These are phyloP conservation scores for Populus tomentosa DNA, from an alignment of 441 rosid genomes.

Conservation along the genomic window DNA sequence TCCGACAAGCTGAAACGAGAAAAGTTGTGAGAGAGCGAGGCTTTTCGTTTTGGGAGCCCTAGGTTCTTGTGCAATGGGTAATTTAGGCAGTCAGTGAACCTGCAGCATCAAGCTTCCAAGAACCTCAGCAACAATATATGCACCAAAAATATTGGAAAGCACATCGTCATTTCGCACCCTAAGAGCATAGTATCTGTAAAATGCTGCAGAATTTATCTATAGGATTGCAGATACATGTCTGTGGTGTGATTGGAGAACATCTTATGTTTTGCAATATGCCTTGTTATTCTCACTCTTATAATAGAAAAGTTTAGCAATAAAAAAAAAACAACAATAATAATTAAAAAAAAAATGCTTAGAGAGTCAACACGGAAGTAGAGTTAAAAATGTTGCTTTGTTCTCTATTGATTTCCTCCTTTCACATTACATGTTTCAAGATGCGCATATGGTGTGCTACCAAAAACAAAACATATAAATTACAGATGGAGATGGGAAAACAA, in stretches of 20 bases:
- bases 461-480: too few relatives aligned
- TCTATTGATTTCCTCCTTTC: too few relatives aligned
- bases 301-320: neutral
- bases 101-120: neutral
- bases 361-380: too few relatives aligned
- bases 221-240: neutral
- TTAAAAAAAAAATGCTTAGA: neutral
- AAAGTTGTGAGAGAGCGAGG: slow-evolving; percentile 64
- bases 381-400: too few relatives aligned
- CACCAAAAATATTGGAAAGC: neutral
- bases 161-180: too few relatives aligned
- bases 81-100: neutral
- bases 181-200: neutral
- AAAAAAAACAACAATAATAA: too few relatives aligned
- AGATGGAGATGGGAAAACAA: too few relatives aligned
- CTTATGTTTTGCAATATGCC: neutral
- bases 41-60: slow-evolving; percentile 60
- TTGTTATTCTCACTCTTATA: neutral
- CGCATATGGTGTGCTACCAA: too few relatives aligned
- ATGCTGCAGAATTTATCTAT: neutral
- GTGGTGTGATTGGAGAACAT: neutral
- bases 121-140: slow-evolving; percentile 11
- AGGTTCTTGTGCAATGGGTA: slow-evolving; percentile 22
- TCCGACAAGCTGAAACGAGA: slow-evolving; percentile 58
- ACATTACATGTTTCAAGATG: too few relatives aligned